Conservation (phyloP, 164 flowering plant species). For the Stephania yunnanensis region DNA sequence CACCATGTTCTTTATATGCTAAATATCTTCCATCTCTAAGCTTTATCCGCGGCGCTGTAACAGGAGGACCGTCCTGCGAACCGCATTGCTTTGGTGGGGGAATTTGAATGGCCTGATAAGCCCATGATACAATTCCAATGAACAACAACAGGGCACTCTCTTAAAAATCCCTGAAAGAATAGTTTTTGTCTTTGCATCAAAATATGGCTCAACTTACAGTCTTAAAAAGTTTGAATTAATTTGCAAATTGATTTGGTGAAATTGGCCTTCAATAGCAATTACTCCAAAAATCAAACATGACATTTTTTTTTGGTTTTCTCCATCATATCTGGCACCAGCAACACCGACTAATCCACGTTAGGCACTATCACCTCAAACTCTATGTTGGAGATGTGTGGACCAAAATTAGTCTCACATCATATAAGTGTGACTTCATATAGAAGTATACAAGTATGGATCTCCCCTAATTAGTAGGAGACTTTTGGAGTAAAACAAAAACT, state of each 20-base stretch:
- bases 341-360: too few species aligned
- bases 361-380: too few species aligned
- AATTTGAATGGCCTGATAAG: slow-evolving; percentile 34
- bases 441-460: too few species aligned
- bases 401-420: too few species aligned
- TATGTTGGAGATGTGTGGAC: too few species aligned
- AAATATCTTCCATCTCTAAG: slow-evolving; percentile 59
- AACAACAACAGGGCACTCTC: slow-evolving; percentile 24
- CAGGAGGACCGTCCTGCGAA: slow-evolving; percentile 41
- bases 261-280: neutral
- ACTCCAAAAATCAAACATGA: neutral
- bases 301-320: too few species aligned
- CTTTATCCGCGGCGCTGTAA: slow-evolving; percentile 45
- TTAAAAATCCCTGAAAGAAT: slow-evolving; percentile 28
- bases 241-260: neutral
- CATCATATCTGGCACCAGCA: too few species aligned
- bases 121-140: slow-evolving; percentile 34
- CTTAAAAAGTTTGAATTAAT: neutral
- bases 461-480: too few species aligned
- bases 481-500: too few species aligned
- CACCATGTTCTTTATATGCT: slow-evolving; percentile 48
- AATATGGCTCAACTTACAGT: too few species aligned
- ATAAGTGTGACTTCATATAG: too few species aligned
- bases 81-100: slow-evolving; percentile 52
- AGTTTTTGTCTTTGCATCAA: too few species aligned